Conservation (phyloP, 208 protist genomes). For the Zelonia costaricensis region DNA sequence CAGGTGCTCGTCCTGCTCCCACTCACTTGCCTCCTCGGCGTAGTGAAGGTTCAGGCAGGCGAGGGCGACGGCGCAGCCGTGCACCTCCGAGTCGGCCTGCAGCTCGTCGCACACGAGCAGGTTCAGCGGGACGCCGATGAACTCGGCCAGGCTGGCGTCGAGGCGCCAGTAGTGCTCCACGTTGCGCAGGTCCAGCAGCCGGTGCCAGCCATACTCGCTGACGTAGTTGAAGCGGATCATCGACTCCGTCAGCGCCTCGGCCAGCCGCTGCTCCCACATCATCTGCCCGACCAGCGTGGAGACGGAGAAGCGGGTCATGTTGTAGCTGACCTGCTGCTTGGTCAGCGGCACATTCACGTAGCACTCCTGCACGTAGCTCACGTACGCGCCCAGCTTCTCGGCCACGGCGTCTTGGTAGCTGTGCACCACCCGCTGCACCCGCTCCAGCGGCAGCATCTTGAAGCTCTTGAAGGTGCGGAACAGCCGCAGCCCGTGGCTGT, state of each 20-base stretch:
- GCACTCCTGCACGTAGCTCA: slow-evolving; percentile 62
- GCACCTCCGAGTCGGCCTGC: slow-evolving; percentile 59
- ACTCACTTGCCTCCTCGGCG: slow-evolving; percentile 66
- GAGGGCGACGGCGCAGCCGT: slow-evolving; percentile 84
- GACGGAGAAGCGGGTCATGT: slow-evolving; percentile 52
- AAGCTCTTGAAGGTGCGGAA: slow-evolving; percentile 76
- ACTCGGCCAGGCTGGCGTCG: slow-evolving; percentile 70
- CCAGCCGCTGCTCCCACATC: slow-evolving; percentile 71
- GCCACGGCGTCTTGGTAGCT: slow-evolving; percentile 66
- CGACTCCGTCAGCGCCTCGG: slow-evolving; percentile 51
- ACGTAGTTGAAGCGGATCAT: slow-evolving; percentile 71
- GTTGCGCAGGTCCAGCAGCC: slow-evolving; percentile 83
- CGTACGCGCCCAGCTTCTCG: slow-evolving; percentile 61
- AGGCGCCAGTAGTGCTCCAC: slow-evolving; percentile 80
- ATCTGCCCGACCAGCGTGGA: slow-evolving; percentile 62
- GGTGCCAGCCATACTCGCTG: slow-evolving; percentile 83
- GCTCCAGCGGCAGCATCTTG: slow-evolving; percentile 62
- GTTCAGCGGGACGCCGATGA: slow-evolving; percentile 58
- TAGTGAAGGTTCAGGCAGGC: slow-evolving; percentile 80
- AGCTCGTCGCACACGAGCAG: slow-evolving; percentile 47
- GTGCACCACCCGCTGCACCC: slow-evolving; percentile 64
- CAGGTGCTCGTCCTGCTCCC: slow-evolving; percentile 66
- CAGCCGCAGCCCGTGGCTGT: slow-evolving; percentile 38
- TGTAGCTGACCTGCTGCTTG: slow-evolving; percentile 48
- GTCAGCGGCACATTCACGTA: slow-evolving; percentile 66